phyloP scores from a whole-genome alignment of 768 basidiomycete species.

The Calocybe cyanea region DNA sequence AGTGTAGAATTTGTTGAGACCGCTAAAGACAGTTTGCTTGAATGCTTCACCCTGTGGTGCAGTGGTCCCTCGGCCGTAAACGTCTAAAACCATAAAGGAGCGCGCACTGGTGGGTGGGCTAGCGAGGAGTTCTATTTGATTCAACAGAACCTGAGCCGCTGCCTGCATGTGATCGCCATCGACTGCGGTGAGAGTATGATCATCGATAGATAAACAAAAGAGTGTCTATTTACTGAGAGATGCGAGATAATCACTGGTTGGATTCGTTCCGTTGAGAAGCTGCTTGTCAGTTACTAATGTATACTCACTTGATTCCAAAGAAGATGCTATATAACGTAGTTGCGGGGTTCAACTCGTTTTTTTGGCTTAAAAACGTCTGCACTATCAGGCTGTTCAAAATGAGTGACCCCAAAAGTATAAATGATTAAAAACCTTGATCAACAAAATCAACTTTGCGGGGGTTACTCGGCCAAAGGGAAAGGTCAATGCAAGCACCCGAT shows the following conservation, averaged over 20 bases:
- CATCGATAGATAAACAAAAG: neutral
- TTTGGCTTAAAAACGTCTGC: constrained; percentile 39
- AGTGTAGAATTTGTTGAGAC: constrained; percentile 31
- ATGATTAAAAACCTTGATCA: constrained; percentile 34
- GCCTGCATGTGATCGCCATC: constrained; percentile 45
- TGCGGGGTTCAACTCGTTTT: constrained; percentile 37
- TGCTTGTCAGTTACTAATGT: neutral
- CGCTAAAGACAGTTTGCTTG: constrained; percentile 42
- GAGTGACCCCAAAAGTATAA: no score
- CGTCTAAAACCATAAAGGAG: constrained; percentile 48
- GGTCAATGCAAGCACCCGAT: constrained; percentile 44
- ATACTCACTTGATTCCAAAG: constrained; percentile 50
- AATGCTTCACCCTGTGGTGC: constrained; percentile 40
- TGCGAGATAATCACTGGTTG: constrained; percentile 41
- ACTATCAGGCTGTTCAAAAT: constrained; percentile 23
- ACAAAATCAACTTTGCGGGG: constrained; percentile 44
- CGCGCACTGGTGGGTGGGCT: constrained; percentile 48
- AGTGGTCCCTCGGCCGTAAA: constrained; percentile 43
- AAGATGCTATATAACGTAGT: constrained; percentile 50
- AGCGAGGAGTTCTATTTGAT: constrained; percentile 42
- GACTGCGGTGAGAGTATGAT: constrained; percentile 18
- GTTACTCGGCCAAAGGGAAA: constrained; percentile 49
- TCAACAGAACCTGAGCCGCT: constrained; percentile 39
- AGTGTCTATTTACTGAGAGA: constrained; percentile 38
- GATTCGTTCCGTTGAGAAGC: neutral